Base-by-base conservation (phyloP, 768 basidiomycete genomes). In the Glaciozyma antarctica region DNA sequence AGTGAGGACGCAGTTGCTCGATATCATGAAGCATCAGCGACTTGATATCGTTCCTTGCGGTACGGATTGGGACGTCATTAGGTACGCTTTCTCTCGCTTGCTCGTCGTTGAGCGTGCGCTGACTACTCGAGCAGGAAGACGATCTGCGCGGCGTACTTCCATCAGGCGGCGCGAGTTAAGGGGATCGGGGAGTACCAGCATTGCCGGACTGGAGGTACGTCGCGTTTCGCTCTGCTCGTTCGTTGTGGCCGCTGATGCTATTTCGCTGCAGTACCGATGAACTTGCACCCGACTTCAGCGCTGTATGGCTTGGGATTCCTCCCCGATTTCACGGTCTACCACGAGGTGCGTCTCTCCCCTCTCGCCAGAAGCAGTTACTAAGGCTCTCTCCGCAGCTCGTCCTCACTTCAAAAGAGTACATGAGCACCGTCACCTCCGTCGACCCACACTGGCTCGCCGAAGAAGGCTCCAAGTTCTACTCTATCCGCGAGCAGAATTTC, bases 131-230 rank as follows among this genome's bases (percentile, higher is more conserved):
- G 53, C 69, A 91, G 93, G 75, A 98, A 94, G 84, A 90, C 91
- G 3, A 98, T 99, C 71, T 87, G 90, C 45, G 88, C 94, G 34
- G 94, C 94, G 38, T 99, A 97, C 77, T 99, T 99, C 82, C 95
- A 98, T 77, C 95, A 99, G 79, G 92, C 94, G 1, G 94, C 94
- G 22, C 81, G 92, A 69, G 94, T 94, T 45, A 99, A 99, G 80
- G 95, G 95, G 75, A 97, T 98, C 69, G 94, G 94, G 66, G 95
- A 99, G 78, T 99, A 95, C 77, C 90, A 95, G 71, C 98, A 99
- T 77, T 88, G 94, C 70, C 84, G 95, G 54, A 91, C 93, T 30
- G 95, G 79, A 38, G 63, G 78, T 80, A 49, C 67, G 77, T 72
- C 28, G 2, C 12, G 2, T 19, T 52, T 32, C 30, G 30, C 52